A percentile compares a stretch with the other conserved stretches of the same genome.
phyloP scores from a whole-genome alignment of 495 filamentous ascomycete genomes.

The Lasiosphaeria miniovina region DNA sequence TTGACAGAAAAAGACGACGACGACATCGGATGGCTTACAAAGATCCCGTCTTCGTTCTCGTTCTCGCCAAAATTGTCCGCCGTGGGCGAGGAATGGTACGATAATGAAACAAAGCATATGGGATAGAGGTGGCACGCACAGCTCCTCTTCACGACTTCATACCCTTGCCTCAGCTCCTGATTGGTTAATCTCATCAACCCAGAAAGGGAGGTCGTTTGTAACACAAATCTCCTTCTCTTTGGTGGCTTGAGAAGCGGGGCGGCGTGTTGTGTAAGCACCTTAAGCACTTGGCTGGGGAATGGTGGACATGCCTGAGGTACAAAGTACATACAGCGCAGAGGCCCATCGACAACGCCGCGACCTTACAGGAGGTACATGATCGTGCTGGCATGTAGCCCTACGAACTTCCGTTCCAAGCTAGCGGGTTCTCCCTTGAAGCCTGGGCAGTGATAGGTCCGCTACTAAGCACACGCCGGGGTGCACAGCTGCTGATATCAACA shows the following conservation, averaged over 20 bases:
- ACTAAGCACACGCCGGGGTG: slow-evolving; percentile 1
- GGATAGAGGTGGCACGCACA: not conserved
- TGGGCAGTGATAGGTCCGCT: not conserved
- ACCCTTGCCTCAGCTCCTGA: not conserved
- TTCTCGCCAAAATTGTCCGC: too few species aligned
- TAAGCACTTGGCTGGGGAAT: slow-evolving; percentile 14
- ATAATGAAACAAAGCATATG: not conserved
- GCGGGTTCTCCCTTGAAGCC: not conserved
- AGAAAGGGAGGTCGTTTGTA: not conserved
- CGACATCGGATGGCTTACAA: too few species aligned
- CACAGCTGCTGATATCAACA: not conserved
- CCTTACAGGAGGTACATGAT: not conserved
- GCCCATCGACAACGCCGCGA: not conserved
- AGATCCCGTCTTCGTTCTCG: too few species aligned
- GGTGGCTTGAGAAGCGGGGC: not conserved
- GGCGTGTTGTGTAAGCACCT: slow-evolving; percentile 23
- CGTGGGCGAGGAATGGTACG: not conserved
- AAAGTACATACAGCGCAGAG: too few species aligned
- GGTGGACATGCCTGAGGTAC: not conserved
- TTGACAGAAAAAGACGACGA: too few species aligned
- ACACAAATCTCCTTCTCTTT: not conserved
- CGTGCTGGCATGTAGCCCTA: slow-evolving; percentile 19
- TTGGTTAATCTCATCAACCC: not conserved
- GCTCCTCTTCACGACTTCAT: not conserved
- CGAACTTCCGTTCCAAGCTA: slow-evolving; percentile 14